These are phyloP conservation scores for Exophiala sp. DNA, from an alignment of 2,329 filamentous ascomycete species.

Conservation along the genomic window DNA sequence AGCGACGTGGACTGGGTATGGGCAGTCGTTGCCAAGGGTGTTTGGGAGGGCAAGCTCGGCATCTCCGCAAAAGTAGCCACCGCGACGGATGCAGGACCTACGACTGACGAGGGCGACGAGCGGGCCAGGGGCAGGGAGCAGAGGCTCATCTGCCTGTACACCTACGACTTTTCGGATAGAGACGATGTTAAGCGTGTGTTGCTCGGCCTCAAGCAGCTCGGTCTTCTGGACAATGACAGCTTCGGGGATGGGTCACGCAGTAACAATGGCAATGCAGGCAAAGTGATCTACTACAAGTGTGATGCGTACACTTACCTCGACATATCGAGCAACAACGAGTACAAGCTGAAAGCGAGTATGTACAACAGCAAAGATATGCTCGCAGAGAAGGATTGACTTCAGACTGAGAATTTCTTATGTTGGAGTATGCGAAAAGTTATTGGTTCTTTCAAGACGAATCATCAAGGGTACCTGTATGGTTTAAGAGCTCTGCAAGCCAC, in stretches of 20 bases:
- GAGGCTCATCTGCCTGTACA: slow-evolving; percentile 74
- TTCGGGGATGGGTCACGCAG: slow-evolving; percentile 29
- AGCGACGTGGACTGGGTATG: slow-evolving; percentile 61
- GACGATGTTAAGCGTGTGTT: slow-evolving; percentile 68
- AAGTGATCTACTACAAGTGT: slow-evolving; percentile 72
- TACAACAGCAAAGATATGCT: slow-evolving; percentile 41
- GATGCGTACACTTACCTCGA: slow-evolving; percentile 68
- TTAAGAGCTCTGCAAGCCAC: no score
- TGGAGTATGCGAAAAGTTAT: no score
- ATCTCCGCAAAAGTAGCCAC: slow-evolving; percentile 70
- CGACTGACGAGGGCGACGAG: slow-evolving; percentile 24
- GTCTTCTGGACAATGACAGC: slow-evolving; percentile 49
- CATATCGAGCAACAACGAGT: slow-evolving; percentile 59
- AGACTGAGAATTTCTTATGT: no score
- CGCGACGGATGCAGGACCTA: slow-evolving; percentile 38
- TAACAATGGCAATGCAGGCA: not conserved
- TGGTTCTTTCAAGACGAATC: no score
- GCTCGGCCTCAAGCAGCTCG: slow-evolving; percentile 58
- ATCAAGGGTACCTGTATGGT: no score
- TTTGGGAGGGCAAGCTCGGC: slow-evolving; percentile 67
- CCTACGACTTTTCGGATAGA: slow-evolving; percentile 66
- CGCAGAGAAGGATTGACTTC: slow-evolving; percentile 22
- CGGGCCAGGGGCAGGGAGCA: not conserved
- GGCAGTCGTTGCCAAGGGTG: slow-evolving; percentile 64
- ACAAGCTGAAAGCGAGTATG: slow-evolving; percentile 56